Evolutionary conservation across 83 land plant species (phyloP).

Genomic region (Thuja plicata): DNA sequence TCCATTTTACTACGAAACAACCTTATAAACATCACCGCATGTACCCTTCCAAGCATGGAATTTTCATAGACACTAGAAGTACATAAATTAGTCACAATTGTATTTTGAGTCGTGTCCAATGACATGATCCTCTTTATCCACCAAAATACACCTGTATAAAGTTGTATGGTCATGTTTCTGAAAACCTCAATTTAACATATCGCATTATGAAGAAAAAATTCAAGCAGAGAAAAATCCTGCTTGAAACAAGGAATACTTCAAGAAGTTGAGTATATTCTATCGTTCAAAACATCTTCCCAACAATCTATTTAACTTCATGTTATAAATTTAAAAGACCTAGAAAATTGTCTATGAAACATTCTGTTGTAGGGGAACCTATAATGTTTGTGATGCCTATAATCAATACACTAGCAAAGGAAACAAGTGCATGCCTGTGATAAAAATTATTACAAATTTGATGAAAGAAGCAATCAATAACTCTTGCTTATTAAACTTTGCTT

Average conservation of each 20-base stretch:
- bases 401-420: background rate
- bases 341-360: background rate
- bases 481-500: background rate
- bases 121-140: slow-evolving; percentile 89
- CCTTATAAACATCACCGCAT: background rate
- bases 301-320: background rate
- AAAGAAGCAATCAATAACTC: background rate
- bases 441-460: background rate
- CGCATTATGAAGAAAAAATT: background rate
- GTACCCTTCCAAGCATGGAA: background rate
- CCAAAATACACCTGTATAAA: slow-evolving; percentile 88
- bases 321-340: background rate
- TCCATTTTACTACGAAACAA: background rate
- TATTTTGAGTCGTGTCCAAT: slow-evolving; percentile 98
- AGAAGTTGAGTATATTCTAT: background rate
- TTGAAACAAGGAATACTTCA: background rate
- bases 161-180: background rate
- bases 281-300: background rate
- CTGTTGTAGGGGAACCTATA: background rate
- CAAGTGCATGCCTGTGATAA: background rate
- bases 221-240: background rate
- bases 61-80: background rate
- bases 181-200: background rate
- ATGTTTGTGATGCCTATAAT: background rate
- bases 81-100: slow-evolving; percentile 75